Base-by-base conservation (phyloP, 75 land plant genomes). In the Adiantum capillusveneris region DNA sequence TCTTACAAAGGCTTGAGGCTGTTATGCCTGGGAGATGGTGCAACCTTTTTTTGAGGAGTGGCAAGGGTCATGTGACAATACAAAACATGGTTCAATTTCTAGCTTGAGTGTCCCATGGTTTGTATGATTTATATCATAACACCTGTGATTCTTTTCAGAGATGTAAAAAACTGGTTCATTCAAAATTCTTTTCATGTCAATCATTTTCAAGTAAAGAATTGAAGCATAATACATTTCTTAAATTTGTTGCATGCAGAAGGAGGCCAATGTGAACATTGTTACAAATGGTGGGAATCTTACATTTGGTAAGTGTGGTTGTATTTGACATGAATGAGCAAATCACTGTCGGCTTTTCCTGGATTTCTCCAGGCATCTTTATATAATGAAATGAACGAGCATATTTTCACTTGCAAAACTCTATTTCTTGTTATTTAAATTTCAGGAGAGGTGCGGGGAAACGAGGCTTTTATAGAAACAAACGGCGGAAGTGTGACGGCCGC, bases 1-100 rank as follows among this genome's bases (percentile, higher is more conserved):
- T 9, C 3, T 17, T 46, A 14, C 50, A 46, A 26, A 53, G 5
- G 14, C 28, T 53, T 19, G 28, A 24, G 2, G 29, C 14, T 27
- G 24, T 53, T 53, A 53, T 53, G 55, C 55, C 55, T 25, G 55
- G 55, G 25, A 53, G 55, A 26, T 53, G 55, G 55, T 53, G 55
- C 55, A 53, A 53, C 14, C 55, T 53, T 53, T 24, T 25, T 2
- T 24, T 53, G 18, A 24, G 14, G 3, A 27, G 25, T 53, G 55
- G 55, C 2, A 53, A 53, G 55, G 55, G 55, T 22, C 29, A 24
- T 53, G 55, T 53, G 28, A 22, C 13, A 26, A 26, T 53, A 5
- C 55, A 53, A 26, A 26, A 14, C 29, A 22, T 53, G 55, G 55
- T 53, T 24, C 5, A 27, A 5, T n/a, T 46, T 46, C 49, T 46